Percentiles rank a stretch among this genome's conserved stretches.
Evolutionary conservation across 352 stramenopile genomes (phyloP).

Genomic region (Globisporangium cederbergense): DNA sequence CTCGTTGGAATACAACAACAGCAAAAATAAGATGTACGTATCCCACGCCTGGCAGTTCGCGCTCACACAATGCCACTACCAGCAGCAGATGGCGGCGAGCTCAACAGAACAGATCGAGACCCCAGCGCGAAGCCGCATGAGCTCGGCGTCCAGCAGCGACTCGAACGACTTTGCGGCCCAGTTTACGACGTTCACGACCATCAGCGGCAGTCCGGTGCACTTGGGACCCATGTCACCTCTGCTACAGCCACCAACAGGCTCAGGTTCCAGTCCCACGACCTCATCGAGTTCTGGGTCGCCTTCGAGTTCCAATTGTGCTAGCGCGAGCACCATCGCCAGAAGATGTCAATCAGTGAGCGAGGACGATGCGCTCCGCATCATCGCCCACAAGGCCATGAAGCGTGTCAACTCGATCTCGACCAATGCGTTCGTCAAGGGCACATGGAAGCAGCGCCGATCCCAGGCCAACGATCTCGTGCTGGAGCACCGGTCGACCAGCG

Average conservation of each 20-base stretch:
- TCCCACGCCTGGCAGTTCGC: neutral
- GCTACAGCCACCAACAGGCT: neutral
- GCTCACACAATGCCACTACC: neutral
- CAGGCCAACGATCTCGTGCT: constrained; percentile 13
- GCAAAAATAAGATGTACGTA: neutral
- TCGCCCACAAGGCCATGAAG: constrained; percentile 12
- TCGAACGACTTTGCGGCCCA: neutral
- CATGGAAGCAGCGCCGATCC: constrained; percentile 13
- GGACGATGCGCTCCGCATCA: constrained; percentile 10
- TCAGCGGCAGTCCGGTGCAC: constrained; percentile 1
- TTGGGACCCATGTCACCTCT: constrained; percentile 1
- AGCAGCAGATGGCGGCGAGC: neutral
- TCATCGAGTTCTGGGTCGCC: neutral
- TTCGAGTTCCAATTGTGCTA: neutral
- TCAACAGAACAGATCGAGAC: neutral
- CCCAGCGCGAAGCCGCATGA: neutral
- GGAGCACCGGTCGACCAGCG: constrained; percentile 13
- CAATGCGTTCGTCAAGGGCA: constrained; percentile 17
- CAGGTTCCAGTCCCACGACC: neutral
- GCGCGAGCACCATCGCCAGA: neutral
- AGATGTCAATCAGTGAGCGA: constrained; percentile 4
- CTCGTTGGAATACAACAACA: neutral
- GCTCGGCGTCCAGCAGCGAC: neutral
- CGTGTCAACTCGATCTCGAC: constrained; percentile 9
- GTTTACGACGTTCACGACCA: neutral